These are phyloP conservation scores for Syncephalastrum sp. DNA, from an alignment of 371 early-diverging fungal genomes.

Conservation along the genomic window DNA sequence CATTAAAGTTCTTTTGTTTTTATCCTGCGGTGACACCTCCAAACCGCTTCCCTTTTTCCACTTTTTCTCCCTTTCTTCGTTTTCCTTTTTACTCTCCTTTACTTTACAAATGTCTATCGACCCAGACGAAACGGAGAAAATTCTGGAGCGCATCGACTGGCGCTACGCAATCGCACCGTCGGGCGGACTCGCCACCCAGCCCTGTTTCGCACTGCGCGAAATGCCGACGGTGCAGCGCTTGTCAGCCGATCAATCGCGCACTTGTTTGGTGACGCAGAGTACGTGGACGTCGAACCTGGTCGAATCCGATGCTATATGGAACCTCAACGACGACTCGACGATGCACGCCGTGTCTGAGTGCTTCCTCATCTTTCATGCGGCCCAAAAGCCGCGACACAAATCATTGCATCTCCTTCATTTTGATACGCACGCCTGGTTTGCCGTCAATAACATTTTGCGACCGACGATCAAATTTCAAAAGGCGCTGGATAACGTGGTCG, in stretches of 20 bases:
- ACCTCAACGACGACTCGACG: constrained; percentile 29
- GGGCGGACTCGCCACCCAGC: constrained; percentile 26
- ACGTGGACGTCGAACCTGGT: constrained; percentile 36
- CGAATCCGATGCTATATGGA: constrained; percentile 25
- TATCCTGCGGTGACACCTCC: too few relatives aligned
- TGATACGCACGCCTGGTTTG: constrained; percentile 35
- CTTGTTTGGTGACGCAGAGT: constrained; percentile 35
- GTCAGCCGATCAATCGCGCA: constrained; percentile 9
- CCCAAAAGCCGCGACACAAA: constrained; percentile 14
- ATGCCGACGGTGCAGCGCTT: constrained; percentile 21
- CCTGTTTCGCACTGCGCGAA: constrained; percentile 31
- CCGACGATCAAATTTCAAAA: constrained; percentile 27
- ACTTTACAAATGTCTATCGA: constrained; percentile 8
- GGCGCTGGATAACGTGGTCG: constrained; percentile 18
- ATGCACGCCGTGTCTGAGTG: constrained; percentile 35
- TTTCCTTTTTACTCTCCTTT: not conserved
- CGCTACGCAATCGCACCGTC: constrained; percentile 34
- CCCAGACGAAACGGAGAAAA: constrained; percentile 16
- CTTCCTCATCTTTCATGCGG: constrained; percentile 30
- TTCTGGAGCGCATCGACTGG: constrained; percentile 33
- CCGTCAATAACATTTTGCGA: constrained; percentile 27
- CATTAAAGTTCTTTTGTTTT: too few relatives aligned
- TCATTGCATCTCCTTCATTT: constrained; percentile 26
- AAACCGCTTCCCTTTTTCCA: not conserved
- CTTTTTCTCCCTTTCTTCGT: not conserved